Evolutionary conservation across 257 asterid species (phyloP).

Genomic region (Solanum lycopersicoides): DNA sequence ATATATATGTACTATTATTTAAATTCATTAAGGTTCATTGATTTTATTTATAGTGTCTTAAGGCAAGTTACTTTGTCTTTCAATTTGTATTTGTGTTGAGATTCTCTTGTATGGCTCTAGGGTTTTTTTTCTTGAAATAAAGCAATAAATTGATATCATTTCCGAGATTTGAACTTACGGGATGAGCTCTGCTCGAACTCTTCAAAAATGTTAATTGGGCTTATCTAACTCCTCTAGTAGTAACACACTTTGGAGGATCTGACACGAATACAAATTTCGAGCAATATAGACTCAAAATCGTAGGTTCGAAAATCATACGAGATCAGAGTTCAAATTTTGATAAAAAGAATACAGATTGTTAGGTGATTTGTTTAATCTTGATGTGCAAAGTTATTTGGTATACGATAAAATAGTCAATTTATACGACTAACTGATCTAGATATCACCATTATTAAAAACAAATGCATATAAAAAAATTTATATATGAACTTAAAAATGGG

Average conservation of each 20-base stretch:
- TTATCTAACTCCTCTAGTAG: not conserved
- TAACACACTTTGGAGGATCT: not conserved
- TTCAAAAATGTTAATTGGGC: not conserved
- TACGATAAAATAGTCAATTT: not conserved
- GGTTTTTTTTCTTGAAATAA: not conserved
- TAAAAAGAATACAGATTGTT: not conserved
- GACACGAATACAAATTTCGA: not conserved
- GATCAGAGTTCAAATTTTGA: not conserved
- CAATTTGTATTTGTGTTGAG: not conserved
- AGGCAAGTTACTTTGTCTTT: not conserved
- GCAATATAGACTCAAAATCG: not conserved
- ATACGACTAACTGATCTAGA: accelerated
- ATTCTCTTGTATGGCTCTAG: not conserved
- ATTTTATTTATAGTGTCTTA: not conserved
- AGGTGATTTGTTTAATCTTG: not conserved
- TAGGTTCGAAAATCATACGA: not conserved
- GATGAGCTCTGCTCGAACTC: not conserved
- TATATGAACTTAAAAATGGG: not conserved
- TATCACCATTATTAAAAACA: not conserved
- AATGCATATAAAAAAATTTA: not conserved
- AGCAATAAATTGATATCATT: not conserved
- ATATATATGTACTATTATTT: not conserved
- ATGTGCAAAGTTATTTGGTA: not conserved
- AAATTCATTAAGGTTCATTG: not conserved
- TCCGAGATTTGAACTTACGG: not conserved